Evolutionary conservation across 2,329 filamentous ascomycete species (phyloP).

Genomic region (Microcera coccophila): DNA sequence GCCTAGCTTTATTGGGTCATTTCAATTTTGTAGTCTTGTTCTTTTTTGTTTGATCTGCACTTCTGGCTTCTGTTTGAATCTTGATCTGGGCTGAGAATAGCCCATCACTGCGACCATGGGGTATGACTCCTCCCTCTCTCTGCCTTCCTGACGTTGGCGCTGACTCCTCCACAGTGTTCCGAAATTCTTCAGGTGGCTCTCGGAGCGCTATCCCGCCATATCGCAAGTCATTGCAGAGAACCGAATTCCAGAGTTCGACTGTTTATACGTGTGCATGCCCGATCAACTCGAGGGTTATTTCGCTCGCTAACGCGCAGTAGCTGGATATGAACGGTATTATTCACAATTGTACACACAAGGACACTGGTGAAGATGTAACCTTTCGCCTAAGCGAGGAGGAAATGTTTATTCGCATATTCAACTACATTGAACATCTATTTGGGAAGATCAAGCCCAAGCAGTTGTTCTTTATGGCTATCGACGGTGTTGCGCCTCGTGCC

Average conservation of each 20-base stretch:
- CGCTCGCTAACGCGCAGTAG: conserved; percentile 37
- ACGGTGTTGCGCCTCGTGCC: conserved; percentile 92
- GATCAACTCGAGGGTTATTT: conserved; percentile 12
- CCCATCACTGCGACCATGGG: conserved; percentile 28
- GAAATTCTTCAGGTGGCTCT: conserved; percentile 99
- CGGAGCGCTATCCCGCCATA: conserved; percentile 96
- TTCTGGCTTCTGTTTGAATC: conserved; percentile 7
- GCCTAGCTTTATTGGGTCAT: conserved; percentile 12
- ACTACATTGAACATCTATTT: conserved; percentile 98
- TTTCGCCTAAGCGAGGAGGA: conserved; percentile 95
- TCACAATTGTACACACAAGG: conserved; percentile 98
- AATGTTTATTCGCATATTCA: conserved; percentile 99
- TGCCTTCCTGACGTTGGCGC: conserved; percentile 4
- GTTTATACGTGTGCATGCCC: conserved; percentile 66
- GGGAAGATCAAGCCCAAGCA: conserved; percentile 98
- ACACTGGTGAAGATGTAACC: conserved; percentile 78
- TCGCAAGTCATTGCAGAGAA: conserved; percentile 98
- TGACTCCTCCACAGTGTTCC: conserved; percentile 51
- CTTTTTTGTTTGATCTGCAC: conserved; percentile 4
- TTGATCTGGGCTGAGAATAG: conserved; percentile 21
- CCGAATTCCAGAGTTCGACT: conserved; percentile 97
- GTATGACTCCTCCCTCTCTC: conserved; percentile 17
- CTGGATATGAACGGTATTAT: conserved; percentile 99
- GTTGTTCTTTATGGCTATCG: conserved; percentile 99
- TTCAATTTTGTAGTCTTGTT: conserved; percentile 2